Conservation (phyloP, 1,139 yeast genomes). For the Yamadazyma taylorii region DNA sequence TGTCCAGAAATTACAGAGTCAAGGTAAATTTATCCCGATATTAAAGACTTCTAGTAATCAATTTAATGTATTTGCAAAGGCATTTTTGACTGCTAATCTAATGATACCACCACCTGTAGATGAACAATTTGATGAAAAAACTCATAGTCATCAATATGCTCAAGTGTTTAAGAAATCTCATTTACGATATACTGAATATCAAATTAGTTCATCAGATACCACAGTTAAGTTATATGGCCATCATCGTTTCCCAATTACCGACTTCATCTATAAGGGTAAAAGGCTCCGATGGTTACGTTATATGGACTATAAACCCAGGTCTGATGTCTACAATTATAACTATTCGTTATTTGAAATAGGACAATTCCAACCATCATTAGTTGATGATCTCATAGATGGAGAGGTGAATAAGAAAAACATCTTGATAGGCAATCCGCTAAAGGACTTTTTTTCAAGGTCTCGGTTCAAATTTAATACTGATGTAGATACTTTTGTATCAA, state of each 20-base stretch:
- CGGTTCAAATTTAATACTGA: neutral
- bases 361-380: conserved; percentile 3
- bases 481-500: neutral
- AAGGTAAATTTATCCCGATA: conserved; percentile 3
- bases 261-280: conserved; percentile 5
- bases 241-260: conserved; percentile 6
- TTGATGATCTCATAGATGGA: conserved; percentile 3
- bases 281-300: conserved; percentile 9
- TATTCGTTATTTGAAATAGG: conserved; percentile 6
- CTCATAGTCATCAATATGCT: neutral
- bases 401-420: conserved; percentile 4
- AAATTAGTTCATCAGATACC: conserved; percentile 1
- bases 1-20: conserved; percentile 2
- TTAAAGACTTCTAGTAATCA: neutral
- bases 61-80: neutral
- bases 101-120: neutral
- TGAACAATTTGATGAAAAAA: neutral
- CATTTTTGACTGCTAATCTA: neutral
- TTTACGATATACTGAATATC: neutral
- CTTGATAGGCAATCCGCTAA: conserved; percentile 1
- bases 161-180: neutral
- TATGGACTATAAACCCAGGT: neutral
- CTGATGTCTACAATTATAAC: neutral
- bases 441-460: neutral
- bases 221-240: conserved; percentile 3